Percentiles rank a stretch among this genome's conserved stretches.
These are phyloP conservation scores for Zygoascus bituminiphila DNA, from an alignment of 805 yeast species.

Conservation along the genomic window DNA sequence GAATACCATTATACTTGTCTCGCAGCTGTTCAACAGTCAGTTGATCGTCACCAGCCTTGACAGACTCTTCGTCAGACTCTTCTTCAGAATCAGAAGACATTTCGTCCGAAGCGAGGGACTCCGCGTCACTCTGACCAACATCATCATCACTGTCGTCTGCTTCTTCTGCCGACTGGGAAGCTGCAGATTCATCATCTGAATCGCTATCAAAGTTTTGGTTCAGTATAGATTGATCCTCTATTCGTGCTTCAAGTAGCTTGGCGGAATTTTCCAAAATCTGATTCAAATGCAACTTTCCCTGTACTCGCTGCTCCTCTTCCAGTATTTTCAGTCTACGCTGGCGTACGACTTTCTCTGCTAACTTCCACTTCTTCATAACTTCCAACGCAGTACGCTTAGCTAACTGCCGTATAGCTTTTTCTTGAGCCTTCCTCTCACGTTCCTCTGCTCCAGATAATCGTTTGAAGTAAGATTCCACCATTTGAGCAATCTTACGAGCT, in stretches of 20 bases:
- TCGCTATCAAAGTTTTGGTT: conserved; percentile 14
- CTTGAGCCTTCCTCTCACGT: conserved; percentile 64
- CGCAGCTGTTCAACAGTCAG: conserved; percentile 49
- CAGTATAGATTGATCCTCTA: conserved; percentile 29
- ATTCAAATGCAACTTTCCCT: conserved; percentile 80
- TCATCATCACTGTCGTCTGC: conserved; percentile 29
- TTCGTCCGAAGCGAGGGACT: conserved; percentile 17
- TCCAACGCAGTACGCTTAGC: conserved; percentile 79
- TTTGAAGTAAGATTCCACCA: conserved; percentile 82
- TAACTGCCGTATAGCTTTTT: conserved; percentile 54
- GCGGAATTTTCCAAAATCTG: conserved; percentile 89
- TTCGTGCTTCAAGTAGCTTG: conserved; percentile 77
- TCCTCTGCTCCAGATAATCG: conserved; percentile 85
- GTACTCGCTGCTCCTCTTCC: conserved; percentile 67
- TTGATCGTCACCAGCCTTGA: conserved; percentile 37
- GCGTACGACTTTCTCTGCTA: conserved; percentile 70
- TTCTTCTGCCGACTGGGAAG: conserved; percentile 14
- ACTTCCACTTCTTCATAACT: conserved; percentile 82
- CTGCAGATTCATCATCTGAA: conserved; percentile 8
- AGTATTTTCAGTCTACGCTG: conserved; percentile 56
- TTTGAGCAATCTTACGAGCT: conserved; percentile 63
- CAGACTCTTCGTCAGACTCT: conserved; percentile 18
- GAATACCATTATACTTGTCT: conserved; percentile 45
- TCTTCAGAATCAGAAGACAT: conserved; percentile 21
- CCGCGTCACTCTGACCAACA: conserved; percentile 22